Percentiles rank a stretch among this genome's conserved stretches.
Conservation (phyloP, 306 rosid genomes). For the Medicago arabica region DNA sequence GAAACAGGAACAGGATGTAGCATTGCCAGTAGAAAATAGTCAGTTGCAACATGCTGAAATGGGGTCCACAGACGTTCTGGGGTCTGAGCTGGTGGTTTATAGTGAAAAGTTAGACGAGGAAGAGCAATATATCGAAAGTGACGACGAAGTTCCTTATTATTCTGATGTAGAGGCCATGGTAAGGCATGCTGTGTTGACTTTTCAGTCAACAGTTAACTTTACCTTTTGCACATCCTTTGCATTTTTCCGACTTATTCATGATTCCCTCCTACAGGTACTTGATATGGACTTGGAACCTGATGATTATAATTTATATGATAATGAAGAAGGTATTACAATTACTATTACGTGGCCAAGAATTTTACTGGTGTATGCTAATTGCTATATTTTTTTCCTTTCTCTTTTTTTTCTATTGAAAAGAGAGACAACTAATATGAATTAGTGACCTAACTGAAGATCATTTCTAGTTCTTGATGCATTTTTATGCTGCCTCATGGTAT, state of each 20-base stretch:
- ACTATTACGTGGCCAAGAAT: background rate
- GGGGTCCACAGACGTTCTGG: constrained; percentile 45
- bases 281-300: constrained; percentile 96
- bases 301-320: constrained; percentile 61
- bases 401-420: constrained; percentile 13
- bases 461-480: constrained; percentile 7
- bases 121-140: constrained; percentile 62
- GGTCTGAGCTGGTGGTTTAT: constrained; percentile 50
- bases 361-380: constrained; percentile 13
- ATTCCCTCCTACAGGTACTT: constrained; percentile 70
- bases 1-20: constrained; percentile 51
- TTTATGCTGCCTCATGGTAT: constrained; percentile 8
- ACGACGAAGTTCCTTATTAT: constrained; percentile 81
- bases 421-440: constrained; percentile 16
- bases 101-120: constrained; percentile 58
- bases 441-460: constrained; percentile 10
- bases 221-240: constrained; percentile 19
- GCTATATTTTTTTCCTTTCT: background rate
- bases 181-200: constrained; percentile 35
- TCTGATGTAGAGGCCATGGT: constrained; percentile 99
- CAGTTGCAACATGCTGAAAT: constrained; percentile 50
- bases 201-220: constrained; percentile 35
- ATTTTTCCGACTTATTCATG: constrained; percentile 12
- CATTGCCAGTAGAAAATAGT: constrained; percentile 53
- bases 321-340: constrained; percentile 72